These are phyloP conservation scores for Hyphopichia pseudoburtonii DNA, from an alignment of 1,139 yeast species.

Conservation along the genomic window DNA sequence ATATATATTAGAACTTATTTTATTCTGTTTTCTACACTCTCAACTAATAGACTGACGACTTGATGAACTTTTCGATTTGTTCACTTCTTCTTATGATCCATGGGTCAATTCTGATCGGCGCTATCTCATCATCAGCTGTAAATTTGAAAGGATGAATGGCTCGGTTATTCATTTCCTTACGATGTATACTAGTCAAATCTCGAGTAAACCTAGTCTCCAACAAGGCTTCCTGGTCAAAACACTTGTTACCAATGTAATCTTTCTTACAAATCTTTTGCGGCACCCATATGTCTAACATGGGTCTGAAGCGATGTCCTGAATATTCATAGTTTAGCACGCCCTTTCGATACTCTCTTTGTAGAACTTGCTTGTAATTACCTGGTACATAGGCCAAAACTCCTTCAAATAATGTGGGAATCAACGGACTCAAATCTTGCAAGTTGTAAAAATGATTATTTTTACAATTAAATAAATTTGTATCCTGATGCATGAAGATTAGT, in stretches of 20 bases:
- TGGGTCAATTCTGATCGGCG: conserved; percentile 8
- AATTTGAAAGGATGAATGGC: not conserved
- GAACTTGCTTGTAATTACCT: conserved; percentile 24
- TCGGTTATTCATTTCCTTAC: not conserved
- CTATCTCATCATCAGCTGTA: conserved; percentile 3
- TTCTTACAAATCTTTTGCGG: conserved; percentile 20
- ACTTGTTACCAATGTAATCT: conserved; percentile 20
- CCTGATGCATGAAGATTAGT: conserved; percentile 17
- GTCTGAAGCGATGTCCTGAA: conserved; percentile 30
- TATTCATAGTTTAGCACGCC: conserved; percentile 23
- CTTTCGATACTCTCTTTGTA: conserved; percentile 42
- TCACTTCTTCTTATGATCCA: conserved; percentile 8
- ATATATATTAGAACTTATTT: too few species aligned
- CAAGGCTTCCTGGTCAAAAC: conserved; percentile 17
- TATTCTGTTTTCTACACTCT: too few species aligned
- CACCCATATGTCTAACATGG: conserved; percentile 32
- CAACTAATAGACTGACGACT: conserved; percentile 2
- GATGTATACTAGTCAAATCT: conserved; percentile 11
- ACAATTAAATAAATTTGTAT: conserved; percentile 43
- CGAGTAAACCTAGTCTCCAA: conserved; percentile 18
- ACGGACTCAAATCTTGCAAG: conserved; percentile 43
- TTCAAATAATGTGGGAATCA: conserved; percentile 49
- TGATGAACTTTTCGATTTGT: conserved; percentile 1
- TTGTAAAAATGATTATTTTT: conserved; percentile 52
- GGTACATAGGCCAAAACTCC: conserved; percentile 55